phyloP scores from a whole-genome alignment of 129 eudicot species.

The Flaveria robusta region DNA sequence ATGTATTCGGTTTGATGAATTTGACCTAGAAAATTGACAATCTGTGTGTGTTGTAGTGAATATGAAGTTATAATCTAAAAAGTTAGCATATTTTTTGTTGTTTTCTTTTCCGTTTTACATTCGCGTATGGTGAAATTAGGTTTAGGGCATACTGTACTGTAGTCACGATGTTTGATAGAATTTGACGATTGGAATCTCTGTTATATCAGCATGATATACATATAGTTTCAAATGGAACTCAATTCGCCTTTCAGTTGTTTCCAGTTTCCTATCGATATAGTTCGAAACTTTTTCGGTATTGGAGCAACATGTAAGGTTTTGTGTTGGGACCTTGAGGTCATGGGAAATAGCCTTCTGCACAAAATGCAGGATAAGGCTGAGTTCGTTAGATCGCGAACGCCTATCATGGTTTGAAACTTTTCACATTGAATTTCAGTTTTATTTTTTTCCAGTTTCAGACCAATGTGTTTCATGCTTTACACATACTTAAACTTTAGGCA shows the following conservation, averaged over 20 bases:
- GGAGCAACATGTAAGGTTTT: too few relatives aligned
- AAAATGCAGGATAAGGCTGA: too few relatives aligned
- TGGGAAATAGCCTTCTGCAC: too few relatives aligned
- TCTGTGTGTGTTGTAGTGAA: not conserved
- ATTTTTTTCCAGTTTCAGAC: not conserved
- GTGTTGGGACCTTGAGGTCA: too few relatives aligned
- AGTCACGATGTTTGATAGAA: not conserved
- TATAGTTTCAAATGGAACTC: not conserved
- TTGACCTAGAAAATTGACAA: constrained; percentile 8
- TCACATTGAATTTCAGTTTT: too few relatives aligned
- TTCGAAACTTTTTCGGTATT: too few relatives aligned
- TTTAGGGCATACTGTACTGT: constrained; percentile 17
- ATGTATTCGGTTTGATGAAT: not conserved
- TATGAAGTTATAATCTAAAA: constrained; percentile 13
- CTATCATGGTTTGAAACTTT: too few relatives aligned
- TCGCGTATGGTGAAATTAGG: constrained; percentile 9
- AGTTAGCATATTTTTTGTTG: not conserved
- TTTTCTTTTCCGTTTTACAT: not conserved
- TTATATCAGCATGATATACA: not conserved
- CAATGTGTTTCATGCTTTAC: constrained; percentile 11
- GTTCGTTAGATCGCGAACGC: too few relatives aligned
- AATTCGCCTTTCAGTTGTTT: not conserved
- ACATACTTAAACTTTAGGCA: not conserved
- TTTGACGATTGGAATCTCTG: not conserved
- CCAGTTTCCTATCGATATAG: too few relatives aligned